Evolutionary conservation across 495 filamentous ascomycete genomes (phyloP), one percentile per base, ranked within the genome.

Genomic region (Usnea hakonensis): DNA sequence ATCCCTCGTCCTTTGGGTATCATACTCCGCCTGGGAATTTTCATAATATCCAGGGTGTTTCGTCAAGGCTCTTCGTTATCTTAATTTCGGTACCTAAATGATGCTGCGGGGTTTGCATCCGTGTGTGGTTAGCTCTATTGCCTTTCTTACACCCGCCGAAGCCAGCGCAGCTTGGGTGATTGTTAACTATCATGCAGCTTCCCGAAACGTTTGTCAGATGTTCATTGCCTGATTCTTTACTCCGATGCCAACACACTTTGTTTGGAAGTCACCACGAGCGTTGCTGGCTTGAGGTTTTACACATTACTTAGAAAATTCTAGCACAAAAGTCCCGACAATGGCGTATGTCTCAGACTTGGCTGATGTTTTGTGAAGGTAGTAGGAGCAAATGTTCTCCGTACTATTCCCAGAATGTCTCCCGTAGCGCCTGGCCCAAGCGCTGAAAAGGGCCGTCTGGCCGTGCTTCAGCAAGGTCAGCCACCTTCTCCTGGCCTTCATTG

Each of bases 21-120:
- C 35, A 36, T 36, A n/a, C n/a, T n/a, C n/a, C n/a, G n/a, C n/a
- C n/a, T n/a, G n/a, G n/a, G n/a, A n/a, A n/a, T n/a, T n/a, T n/a
- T n/a, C n/a, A n/a, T n/a, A n/a, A n/a, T n/a, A n/a, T 16, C 1
- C 2, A 26, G 4, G 2, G 19, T 0, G 11, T 6, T 8, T 0
- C 4, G 28, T 50, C 13, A 50, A 50, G 43, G 9, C 1, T 3
- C 14, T 7, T 13, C 23, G 11, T 16, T 2, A 4, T 30, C 19
- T 19, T 32, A 17, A 32, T 52, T 10, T 14, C 3, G 5, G 26
- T 50, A 26, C 46, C 16, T 30, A 0, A 50, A 50, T 14, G 13
- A 19, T 52, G 6, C 14, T 52, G 48, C 48, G 5, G 16, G 48
- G 26, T 52, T 28, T 17, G 28, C 30, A 14, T 28, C 11, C 46